Evolutionary conservation across 306 rosid species (phyloP).

Genomic region (Leucaena leucocephala): DNA sequence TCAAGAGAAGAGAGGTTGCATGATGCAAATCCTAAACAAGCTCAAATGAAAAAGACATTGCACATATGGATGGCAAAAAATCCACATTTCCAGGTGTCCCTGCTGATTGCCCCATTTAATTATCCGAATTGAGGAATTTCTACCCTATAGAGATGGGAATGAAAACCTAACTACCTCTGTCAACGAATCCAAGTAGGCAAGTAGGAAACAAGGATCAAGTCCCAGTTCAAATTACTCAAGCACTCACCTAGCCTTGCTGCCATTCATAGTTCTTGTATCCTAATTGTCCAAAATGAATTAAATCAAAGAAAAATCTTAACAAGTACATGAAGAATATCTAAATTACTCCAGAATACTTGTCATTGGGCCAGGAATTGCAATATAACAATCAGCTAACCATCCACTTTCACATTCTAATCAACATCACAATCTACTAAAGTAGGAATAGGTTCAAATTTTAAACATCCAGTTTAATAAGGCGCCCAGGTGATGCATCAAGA

Average conservation of each 20-base stretch:
- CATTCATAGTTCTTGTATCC: background rate
- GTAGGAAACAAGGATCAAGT: background rate
- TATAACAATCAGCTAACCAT: background rate
- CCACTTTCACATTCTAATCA: slow-evolving; percentile 4
- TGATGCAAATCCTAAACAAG: background rate
- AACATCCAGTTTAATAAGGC: slow-evolving; percentile 6
- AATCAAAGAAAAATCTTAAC: background rate
- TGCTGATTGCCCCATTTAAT: background rate
- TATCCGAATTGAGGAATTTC: background rate
- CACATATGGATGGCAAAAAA: background rate
- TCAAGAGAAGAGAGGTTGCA: background rate
- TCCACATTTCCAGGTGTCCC: background rate
- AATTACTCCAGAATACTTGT: background rate
- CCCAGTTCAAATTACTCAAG: background rate
- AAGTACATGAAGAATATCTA: background rate
- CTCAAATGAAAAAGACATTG: background rate
- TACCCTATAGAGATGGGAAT: background rate
- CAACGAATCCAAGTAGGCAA: background rate
- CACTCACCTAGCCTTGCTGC: background rate
- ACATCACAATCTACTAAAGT: background rate
- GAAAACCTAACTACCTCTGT: background rate
- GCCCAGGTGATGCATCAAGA: background rate
- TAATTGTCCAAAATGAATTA: background rate
- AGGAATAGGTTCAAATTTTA: background rate
- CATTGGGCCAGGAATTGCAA: background rate